phyloP scores from a whole-genome alignment of 163 green algal genomes.

The Scenedesmus sp. region DNA sequence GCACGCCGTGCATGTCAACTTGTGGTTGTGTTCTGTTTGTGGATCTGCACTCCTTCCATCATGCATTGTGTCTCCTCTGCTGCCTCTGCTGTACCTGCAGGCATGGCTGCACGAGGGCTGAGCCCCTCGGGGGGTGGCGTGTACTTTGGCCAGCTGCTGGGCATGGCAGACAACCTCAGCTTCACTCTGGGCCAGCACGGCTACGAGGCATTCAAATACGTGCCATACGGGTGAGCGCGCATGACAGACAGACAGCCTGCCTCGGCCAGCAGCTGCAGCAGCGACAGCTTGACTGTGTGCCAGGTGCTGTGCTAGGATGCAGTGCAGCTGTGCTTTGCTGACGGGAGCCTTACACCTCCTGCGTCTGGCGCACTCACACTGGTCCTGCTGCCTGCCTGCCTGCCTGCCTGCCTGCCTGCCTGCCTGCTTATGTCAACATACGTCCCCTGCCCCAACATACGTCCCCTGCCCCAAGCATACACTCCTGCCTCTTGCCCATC shows the following conservation, averaged over 20 bases:
- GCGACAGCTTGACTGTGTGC: neutral
- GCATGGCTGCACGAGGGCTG: slow-evolving; percentile 76
- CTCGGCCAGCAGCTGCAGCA: neutral
- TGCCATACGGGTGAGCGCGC: slow-evolving; percentile 81
- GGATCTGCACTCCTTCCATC: too few relatives aligned
- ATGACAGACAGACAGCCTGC: neutral
- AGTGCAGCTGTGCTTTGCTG: neutral
- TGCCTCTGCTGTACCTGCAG: neutral
- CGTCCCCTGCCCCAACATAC: neutral
- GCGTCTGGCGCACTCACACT: too few relatives aligned
- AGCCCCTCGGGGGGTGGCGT: slow-evolving; percentile 56
- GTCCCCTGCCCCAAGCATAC: too few relatives aligned
- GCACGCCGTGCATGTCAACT: too few relatives aligned
- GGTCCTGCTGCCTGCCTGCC: neutral
- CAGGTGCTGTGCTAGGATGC: too few relatives aligned
- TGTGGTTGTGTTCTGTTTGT: too few relatives aligned
- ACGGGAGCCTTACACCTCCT: too few relatives aligned
- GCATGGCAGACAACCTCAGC: slow-evolving; percentile 93
- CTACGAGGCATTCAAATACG: slow-evolving; percentile 67
- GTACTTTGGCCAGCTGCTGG: slow-evolving; percentile 86
- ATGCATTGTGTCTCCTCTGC: neutral
- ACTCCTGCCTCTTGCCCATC: too few relatives aligned
- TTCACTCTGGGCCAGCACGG: slow-evolving; percentile 82
- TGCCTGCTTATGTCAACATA: too few relatives aligned
- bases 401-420: too few relatives aligned